Evolutionary conservation across 495 filamentous ascomycete genomes (phyloP), one percentile per base, ranked within the genome.

Genomic region (Bacidia rubella): DNA sequence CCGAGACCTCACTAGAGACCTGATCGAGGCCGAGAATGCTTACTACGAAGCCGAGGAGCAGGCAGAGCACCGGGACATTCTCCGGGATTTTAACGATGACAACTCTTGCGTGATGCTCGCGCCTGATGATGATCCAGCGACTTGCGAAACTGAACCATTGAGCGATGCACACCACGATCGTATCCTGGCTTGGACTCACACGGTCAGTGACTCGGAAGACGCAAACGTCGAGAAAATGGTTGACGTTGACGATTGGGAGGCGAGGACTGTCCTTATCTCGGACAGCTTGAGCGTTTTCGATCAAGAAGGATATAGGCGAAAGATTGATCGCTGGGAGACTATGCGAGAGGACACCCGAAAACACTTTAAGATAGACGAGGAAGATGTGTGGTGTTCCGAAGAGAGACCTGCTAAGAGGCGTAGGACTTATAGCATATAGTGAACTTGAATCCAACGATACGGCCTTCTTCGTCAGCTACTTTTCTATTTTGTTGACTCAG

Each of bases 271-370:
- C 39, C 47, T 56, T 1, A 44, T 61, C n/a, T 51, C 45, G 1
- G 53, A 61, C 26, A 58, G 49, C 39, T 35, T 53, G 21, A 56
- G 59, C 45, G 5, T 24, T 27, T 20, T 38, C 11, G 56, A 56
- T 22, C 27, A 20, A 19, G 42, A 26, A n/a, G 11, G 23, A 7
- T 52, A 58, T 29, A 24, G 44, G 15, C 24, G 19, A 47, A 39
- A 47, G 11, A 61, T 61, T 27, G 53, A 54, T 11, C 46, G 46
- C n/a, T 56, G 49, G 50, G 32, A 43, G 25, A 42, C 47, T 20
- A 39, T 27, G 7, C 50, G 49, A 29, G 47, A 47, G 11, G 49
- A 44, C 10, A 23, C 46, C 40, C 22, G 40, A 40, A 25, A 27
- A 48, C 7, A 48, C 7, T 48, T 44, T 22, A 19, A 19, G 5